These are phyloP conservation scores for Knoxia roxburghii DNA, from an alignment of 257 asterid genomes.

Conservation along the genomic window DNA sequence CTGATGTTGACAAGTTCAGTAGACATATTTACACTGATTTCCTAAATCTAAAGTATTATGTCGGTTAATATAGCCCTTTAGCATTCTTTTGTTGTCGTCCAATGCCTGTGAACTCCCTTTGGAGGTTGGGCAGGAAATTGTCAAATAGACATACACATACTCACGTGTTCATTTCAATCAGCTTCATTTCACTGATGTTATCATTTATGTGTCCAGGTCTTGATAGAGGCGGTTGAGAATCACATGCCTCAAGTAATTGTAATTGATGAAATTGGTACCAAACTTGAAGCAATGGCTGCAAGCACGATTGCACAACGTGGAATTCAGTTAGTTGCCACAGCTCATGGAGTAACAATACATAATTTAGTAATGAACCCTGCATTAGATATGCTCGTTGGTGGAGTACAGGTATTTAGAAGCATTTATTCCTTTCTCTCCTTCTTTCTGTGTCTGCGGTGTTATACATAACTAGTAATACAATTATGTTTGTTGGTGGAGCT, in stretches of 20 bases:
- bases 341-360: conserved; percentile 94
- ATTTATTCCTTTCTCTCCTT: not conserved
- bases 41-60: not conserved
- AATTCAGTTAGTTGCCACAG: conserved; percentile 97
- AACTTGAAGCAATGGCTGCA: conserved; percentile 95
- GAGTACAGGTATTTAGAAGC: conserved; percentile 63
- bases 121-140: not conserved
- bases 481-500: not conserved
- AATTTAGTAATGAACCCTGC: conserved; percentile 94
- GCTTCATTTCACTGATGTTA: not conserved
- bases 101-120: not conserved
- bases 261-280: conserved; percentile 95
- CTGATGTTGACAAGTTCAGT: not conserved
- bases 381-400: conserved; percentile 96
- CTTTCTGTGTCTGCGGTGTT: not conserved
- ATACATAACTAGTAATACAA: not conserved
- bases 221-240: conserved; percentile 98
- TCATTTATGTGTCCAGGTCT: conserved; percentile 44
- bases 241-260: conserved; percentile 99
- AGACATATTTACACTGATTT: not conserved
- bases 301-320: conserved; percentile 99
- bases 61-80: not conserved
- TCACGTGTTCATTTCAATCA: not conserved
- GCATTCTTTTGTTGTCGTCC: too few relatives aligned
- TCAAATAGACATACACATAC: not conserved